Evolutionary conservation across 169 alveolate species (phyloP).

Genomic region (Blepharisma undulans): DNA sequence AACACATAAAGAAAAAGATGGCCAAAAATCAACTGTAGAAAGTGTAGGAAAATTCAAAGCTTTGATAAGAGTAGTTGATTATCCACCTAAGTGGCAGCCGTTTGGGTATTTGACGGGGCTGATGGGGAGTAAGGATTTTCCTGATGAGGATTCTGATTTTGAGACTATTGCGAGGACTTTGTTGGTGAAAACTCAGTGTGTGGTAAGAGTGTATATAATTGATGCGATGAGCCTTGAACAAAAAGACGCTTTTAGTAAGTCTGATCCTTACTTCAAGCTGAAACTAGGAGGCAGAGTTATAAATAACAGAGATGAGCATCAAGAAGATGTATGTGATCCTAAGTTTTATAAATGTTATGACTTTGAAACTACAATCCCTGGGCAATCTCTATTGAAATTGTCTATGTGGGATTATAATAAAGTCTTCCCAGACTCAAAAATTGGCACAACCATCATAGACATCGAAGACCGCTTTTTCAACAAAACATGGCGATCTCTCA

Average conservation of each 20-base stretch:
- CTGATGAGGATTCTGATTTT: conserved; percentile 29
- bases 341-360: conserved; percentile 65
- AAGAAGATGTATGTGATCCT: conserved; percentile 67
- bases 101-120: background rate
- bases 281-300: conserved; percentile 55
- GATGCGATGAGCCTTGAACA: conserved; percentile 47
- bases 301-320: conserved; percentile 64
- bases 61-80: background rate
- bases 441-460: conserved; percentile 79
- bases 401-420: conserved; percentile 77
- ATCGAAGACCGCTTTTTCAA: conserved; percentile 82
- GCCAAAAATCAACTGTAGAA: background rate
- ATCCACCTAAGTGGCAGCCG: conserved; percentile 21
- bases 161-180: conserved; percentile 23
- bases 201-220: conserved; percentile 40
- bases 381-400: conserved; percentile 64
- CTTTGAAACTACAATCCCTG: conserved; percentile 74
- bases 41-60: conserved; percentile 30
- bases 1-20: background rate
- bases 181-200: conserved; percentile 16
- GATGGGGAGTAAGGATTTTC: background rate
- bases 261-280: conserved; percentile 79
- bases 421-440: conserved; percentile 71
- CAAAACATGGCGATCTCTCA: conserved; percentile 70
- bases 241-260: conserved; percentile 49